Evolutionary conservation across 1,284 basidiomycete genomes (phyloP).

Genomic region (Cutaneotrichosporon cyanovorans): DNA sequence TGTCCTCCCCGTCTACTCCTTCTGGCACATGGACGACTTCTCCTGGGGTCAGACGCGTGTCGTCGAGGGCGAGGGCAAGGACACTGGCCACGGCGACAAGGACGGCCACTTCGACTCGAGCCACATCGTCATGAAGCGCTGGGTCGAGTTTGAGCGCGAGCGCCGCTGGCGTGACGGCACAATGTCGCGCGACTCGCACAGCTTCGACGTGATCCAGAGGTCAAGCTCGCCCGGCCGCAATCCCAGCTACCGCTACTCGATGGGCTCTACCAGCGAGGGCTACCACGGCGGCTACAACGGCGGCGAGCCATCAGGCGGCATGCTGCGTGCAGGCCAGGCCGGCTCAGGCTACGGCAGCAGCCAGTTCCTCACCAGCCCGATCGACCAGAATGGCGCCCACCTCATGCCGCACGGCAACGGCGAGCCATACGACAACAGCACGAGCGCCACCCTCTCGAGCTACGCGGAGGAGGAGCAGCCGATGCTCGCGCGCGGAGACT

Average conservation of each 20-base stretch:
- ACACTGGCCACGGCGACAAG: conserved; percentile 70
- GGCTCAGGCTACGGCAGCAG: conserved; percentile 34
- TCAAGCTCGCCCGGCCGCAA: conserved; percentile 46
- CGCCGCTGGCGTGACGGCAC: conserved; percentile 83
- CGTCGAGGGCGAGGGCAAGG: conserved; percentile 61
- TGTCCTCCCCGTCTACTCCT: conserved; percentile 84
- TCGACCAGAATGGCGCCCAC: conserved; percentile 48
- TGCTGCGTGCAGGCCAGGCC: conserved; percentile 38
- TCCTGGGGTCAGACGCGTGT: conserved; percentile 96
- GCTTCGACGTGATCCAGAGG: conserved; percentile 36
- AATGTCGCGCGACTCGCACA: conserved; percentile 67
- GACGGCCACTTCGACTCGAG: conserved; percentile 93
- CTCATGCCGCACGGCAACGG: conserved; percentile 15
- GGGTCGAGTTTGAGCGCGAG: conserved; percentile 97
- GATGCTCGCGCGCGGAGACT: conserved; percentile 40
- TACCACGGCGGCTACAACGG: conserved; percentile 46
- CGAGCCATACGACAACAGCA: background rate
- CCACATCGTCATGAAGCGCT: conserved; percentile 97
- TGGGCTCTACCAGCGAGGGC: conserved; percentile 66
- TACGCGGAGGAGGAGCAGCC: conserved; percentile 52
- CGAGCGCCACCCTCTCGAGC: too few relatives aligned
- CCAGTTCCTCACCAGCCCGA: conserved; percentile 62
- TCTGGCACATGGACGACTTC: conserved; percentile 99
- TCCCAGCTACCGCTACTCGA: conserved; percentile 57
- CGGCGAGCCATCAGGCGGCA: conserved; percentile 35